A percentile compares a stretch with the other conserved stretches of the same genome.
Conservation (phyloP, 805 yeast species). For the Ogataea henricii region DNA sequence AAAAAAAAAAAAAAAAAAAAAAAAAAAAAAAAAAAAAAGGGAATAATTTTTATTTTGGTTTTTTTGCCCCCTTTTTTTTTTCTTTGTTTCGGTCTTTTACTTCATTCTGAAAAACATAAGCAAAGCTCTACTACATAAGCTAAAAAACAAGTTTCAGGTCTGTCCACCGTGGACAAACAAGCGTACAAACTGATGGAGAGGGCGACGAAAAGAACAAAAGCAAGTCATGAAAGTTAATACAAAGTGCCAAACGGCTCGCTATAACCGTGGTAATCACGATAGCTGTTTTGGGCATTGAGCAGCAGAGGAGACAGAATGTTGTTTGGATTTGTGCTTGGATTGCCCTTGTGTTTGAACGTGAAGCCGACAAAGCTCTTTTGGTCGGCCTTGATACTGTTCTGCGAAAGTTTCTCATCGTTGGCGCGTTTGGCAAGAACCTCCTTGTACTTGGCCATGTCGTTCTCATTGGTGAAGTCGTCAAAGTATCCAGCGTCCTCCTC, state of each 20-base stretch:
- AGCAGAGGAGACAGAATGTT: conserved; percentile 37
- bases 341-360: conserved; percentile 84
- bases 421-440: conserved; percentile 94
- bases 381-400: conserved; percentile 56
- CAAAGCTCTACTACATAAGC: conserved; percentile 1
- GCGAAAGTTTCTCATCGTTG: conserved; percentile 79
- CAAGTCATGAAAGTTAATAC: conserved; percentile 24
- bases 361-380: conserved; percentile 87
- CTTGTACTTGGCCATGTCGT: conserved; percentile 95
- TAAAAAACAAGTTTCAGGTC: neutral
- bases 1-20: too few relatives aligned
- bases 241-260: conserved; percentile 40
- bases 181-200: conserved; percentile 1
- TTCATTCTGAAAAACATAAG: neutral
- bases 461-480: conserved; percentile 95
- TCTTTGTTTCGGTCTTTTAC: neutral
- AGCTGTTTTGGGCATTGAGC: conserved; percentile 26
- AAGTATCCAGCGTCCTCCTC: conserved; percentile 99
- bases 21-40: too few relatives aligned
- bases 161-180: conserved; percentile 2
- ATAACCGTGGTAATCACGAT: conserved; percentile 27
- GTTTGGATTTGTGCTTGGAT: conserved; percentile 50
- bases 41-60: neutral
- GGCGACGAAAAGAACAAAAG: conserved; percentile 3
- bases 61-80: neutral